Evolutionary conservation across 2,329 filamentous ascomycete species (phyloP).

Genomic region (Ceratocystis colombiana): DNA sequence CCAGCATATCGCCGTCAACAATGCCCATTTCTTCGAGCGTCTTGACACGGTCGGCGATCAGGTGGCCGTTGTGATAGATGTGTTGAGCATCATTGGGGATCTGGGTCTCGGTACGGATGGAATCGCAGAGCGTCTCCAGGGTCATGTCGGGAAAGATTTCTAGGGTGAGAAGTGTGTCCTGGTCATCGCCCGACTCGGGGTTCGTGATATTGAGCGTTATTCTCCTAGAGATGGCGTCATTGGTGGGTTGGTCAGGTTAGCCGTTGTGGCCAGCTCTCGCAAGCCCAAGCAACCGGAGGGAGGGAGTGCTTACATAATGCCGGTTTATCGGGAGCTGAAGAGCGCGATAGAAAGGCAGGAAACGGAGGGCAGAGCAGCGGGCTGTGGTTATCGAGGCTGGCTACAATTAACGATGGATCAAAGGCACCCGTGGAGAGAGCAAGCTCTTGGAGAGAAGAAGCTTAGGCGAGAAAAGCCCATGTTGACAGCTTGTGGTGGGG

Average conservation of each 20-base stretch:
- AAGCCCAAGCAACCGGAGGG: background rate
- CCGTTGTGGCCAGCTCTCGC: background rate
- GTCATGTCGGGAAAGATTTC: conserved; percentile 77
- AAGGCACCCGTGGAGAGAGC: too few species aligned
- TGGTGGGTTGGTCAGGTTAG: background rate
- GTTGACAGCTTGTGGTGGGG: too few species aligned
- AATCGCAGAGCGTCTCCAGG: conserved; percentile 73
- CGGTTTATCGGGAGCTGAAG: too few species aligned
- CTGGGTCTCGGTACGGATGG: conserved; percentile 72
- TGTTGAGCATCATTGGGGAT: conserved; percentile 65
- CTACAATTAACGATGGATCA: too few species aligned
- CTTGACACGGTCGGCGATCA: conserved; percentile 65
- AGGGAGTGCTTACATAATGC: conserved; percentile 5
- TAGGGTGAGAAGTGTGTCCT: conserved; percentile 68
- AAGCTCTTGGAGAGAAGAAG: too few species aligned
- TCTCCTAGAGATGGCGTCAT: conserved; percentile 48
- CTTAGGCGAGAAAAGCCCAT: too few species aligned
- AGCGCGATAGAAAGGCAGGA: too few species aligned
- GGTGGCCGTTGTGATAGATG: conserved; percentile 80
- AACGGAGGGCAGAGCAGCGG: too few species aligned
- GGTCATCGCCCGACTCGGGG: conserved; percentile 49
- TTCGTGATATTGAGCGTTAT: conserved; percentile 79
- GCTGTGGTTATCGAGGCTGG: too few species aligned
- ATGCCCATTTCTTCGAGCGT: conserved; percentile 75
- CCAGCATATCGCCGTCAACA: conserved; percentile 83